Percentiles rank a stretch among this genome's conserved stretches.
Evolutionary conservation across 2,329 filamentous ascomycete species (phyloP).

Genomic region (Cladosporium sphaerospermum): DNA sequence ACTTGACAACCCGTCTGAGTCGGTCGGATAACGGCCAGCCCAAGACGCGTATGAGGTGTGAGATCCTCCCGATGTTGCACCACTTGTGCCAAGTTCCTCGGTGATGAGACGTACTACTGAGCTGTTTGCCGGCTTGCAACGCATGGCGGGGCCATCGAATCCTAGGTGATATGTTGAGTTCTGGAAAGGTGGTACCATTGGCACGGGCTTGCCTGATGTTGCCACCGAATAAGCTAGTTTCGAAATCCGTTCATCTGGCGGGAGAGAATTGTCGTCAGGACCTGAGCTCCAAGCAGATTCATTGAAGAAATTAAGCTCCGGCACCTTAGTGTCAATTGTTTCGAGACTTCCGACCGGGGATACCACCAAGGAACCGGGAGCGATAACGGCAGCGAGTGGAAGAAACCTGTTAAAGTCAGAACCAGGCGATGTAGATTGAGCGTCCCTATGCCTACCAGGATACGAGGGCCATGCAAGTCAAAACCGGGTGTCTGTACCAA

Average conservation of each 20-base stretch:
- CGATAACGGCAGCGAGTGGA: background rate
- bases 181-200: background rate
- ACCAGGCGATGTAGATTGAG: background rate
- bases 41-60: background rate
- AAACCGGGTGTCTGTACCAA: background rate
- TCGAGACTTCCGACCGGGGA: background rate
- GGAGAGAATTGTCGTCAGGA: background rate
- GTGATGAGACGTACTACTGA: background rate
- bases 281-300: too few species aligned
- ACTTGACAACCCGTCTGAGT: too few species aligned
- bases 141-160: background rate
- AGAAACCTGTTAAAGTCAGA: background rate
- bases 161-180: background rate
- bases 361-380: background rate
- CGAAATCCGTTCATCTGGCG: background rate
- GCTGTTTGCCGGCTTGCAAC: background rate
- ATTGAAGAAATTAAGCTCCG: background rate
- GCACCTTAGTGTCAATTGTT: background rate
- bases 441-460: background rate
- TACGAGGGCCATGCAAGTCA: background rate
- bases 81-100: too few species aligned
- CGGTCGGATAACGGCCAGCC: background rate
- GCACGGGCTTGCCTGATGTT: background rate
- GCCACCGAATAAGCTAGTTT: background rate
- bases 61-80: too few species aligned